These are phyloP conservation scores for Cenchrus fungigraminus DNA, from an alignment of 176 grass and related monocot species.

Conservation along the genomic window DNA sequence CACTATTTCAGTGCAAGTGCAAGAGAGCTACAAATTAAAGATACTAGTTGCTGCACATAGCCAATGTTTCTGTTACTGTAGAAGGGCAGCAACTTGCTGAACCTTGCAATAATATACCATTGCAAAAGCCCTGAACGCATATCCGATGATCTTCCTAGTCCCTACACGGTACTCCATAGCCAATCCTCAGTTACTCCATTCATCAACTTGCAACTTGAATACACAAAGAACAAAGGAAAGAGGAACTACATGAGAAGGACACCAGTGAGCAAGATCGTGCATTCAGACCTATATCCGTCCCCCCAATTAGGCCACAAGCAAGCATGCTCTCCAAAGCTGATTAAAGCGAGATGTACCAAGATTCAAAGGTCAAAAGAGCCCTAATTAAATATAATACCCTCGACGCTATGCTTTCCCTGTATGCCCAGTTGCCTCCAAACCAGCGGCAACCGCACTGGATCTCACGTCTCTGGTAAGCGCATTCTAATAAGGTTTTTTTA, in stretches of 20 bases:
- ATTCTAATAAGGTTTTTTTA: neutral
- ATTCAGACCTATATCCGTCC: constrained; percentile 22
- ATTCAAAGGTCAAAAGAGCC: constrained; percentile 24
- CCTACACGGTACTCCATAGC: neutral
- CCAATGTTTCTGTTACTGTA: neutral
- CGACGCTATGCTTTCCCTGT: neutral
- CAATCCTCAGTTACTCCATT: constrained; percentile 23
- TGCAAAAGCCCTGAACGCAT: neutral
- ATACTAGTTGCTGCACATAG: neutral
- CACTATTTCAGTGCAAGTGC: neutral
- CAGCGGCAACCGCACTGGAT: constrained; percentile 16
- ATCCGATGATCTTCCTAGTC: neutral
- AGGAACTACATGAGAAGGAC: constrained; percentile 17
- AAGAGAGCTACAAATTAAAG: neutral
- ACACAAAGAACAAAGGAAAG: neutral
- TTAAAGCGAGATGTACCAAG: constrained; percentile 43
- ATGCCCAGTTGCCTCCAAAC: constrained; percentile 27
- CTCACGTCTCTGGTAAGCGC: neutral
- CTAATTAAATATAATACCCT: neutral
- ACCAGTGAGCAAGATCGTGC: constrained; percentile 23
- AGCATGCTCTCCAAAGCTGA: constrained; percentile 26
- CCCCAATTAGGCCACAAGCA: constrained; percentile 35
- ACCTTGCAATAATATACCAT: neutral
- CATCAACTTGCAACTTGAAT: constrained; percentile 42
- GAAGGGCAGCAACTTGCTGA: constrained; percentile 7